Percentiles rank a stretch among this genome's conserved stretches.
Conservation (phyloP, 2,329 filamentous ascomycete genomes). For the Sarocladiaceae sp. region DNA sequence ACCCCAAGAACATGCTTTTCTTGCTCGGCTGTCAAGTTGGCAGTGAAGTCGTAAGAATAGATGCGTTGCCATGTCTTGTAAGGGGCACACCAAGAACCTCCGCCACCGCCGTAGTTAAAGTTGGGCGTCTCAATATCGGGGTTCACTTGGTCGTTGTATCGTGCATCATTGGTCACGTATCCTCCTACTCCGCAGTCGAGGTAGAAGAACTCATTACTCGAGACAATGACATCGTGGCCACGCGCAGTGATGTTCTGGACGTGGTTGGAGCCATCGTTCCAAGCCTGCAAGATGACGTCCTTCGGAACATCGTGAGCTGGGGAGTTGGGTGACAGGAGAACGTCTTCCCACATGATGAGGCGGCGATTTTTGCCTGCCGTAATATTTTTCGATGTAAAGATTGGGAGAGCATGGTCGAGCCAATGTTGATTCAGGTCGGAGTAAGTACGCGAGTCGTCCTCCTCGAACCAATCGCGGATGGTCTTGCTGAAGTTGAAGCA, state of each 20-base stretch:
- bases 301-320: constrained; percentile 41
- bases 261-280: constrained; percentile 60
- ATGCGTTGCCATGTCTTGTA: constrained; percentile 77
- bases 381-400: constrained; percentile 2
- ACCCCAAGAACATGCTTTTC: constrained; percentile 72
- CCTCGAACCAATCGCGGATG: constrained; percentile 44
- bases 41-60: constrained; percentile 74
- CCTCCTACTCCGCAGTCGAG: constrained; percentile 79
- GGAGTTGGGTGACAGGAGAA: constrained; percentile 72
- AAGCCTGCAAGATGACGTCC: constrained; percentile 74
- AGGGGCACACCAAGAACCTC: constrained; percentile 63
- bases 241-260: constrained; percentile 55
- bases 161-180: constrained; percentile 48
- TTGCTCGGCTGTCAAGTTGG: constrained; percentile 55
- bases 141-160: constrained; percentile 8
- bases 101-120: constrained; percentile 53
- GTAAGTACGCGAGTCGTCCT: constrained; percentile 57
- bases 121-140: constrained; percentile 51
- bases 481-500: constrained; percentile 54
- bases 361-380: constrained; percentile 56
- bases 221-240: constrained; percentile 69
- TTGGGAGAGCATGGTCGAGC: constrained; percentile 52
- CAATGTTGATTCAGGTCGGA: constrained; percentile 70
- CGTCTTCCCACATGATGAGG: constrained; percentile 80
- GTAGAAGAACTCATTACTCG: constrained; percentile 78